Evolutionary conservation across 495 filamentous ascomycete species (phyloP), one percentile per base, ranked within the genome.

Genomic region (Penicillium psychrofluorescens): DNA sequence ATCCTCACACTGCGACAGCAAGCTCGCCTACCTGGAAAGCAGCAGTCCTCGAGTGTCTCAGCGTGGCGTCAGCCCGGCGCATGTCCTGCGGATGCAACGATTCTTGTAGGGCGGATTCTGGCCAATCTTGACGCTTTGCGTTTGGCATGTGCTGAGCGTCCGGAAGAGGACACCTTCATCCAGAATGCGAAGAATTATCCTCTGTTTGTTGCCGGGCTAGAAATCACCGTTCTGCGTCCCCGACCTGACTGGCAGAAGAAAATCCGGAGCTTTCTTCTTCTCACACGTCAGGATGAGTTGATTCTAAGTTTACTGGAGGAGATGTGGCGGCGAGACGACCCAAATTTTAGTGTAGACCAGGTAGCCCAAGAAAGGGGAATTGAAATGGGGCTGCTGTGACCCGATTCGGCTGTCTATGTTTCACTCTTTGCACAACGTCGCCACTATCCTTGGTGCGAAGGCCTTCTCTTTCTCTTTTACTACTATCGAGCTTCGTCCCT

Each of bases 51-150:
- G 35, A 27, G 38, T 12, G 7, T 45, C 22, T 37, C 46, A 11
- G 28, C 38, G 2, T 53, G 46, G 49, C 36, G 42, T 9, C 41
- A 46, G 11, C 41, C 47, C 8, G 29, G 16, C 28, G 29, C 31
- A 11, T 55, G 55, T 27, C 52, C 47, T 11, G 43, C 38, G 29
- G 47, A 51, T 42, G 52, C 45, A 6, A 54, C 40, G 1, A 38
- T 59, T 5, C 41, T 68, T 10, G 62, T 66, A 1, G 13, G 43
- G 12, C 56, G 61, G 0, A 55, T 68, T 8, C 29, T 68, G 15
- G 60, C 60, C n/a, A 55, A 46, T 35, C 31, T 66, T 6, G 64
- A 64, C 45, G 64, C 64, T 8, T 42, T 62, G 8, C 46, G 54
- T 15, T 43, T 51, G 11, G 56, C 50, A 27, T 63, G 35, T 46